phyloP scores from a whole-genome alignment of 2,329 filamentous ascomycete species.

The Rachicladosporium sp. region DNA sequence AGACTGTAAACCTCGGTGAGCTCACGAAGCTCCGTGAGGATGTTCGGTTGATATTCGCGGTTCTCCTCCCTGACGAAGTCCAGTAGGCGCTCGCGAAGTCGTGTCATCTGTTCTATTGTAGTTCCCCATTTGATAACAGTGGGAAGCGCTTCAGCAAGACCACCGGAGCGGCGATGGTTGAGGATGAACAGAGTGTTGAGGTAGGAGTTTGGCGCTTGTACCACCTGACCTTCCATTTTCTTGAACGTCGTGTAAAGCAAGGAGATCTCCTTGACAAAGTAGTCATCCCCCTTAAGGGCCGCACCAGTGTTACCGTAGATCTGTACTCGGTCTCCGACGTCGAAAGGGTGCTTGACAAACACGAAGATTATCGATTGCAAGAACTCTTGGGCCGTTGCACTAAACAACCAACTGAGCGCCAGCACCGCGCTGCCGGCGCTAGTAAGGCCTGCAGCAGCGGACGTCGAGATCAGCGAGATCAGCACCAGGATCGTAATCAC shows the following conservation, averaged over 20 bases:
- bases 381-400: conserved; percentile 87
- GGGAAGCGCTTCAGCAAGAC: conserved; percentile 72
- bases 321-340: conserved; percentile 85
- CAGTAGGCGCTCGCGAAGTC: conserved; percentile 64
- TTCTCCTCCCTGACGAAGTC: conserved; percentile 78
- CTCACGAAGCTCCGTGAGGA: conserved; percentile 70
- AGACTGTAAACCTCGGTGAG: conserved; percentile 76
- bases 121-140: conserved; percentile 84
- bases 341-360: conserved; percentile 94
- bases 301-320: conserved; percentile 83
- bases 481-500: conserved; percentile 77
- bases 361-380: conserved; percentile 89
- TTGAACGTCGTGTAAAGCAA: conserved; percentile 95
- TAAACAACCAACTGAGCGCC: conserved; percentile 83
- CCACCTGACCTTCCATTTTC: conserved; percentile 94
- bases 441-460: conserved; percentile 79
- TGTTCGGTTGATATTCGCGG: conserved; percentile 76
- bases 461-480: conserved; percentile 77
- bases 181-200: conserved; percentile 89
- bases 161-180: conserved; percentile 83
- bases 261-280: conserved; percentile 90
- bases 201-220: conserved; percentile 89
- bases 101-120: conserved; percentile 67
- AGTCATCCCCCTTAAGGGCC: conserved; percentile 72
- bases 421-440: conserved; percentile 80